Base-by-base conservation (phyloP, 345 rosid species). In the Populus pruinosa region DNA sequence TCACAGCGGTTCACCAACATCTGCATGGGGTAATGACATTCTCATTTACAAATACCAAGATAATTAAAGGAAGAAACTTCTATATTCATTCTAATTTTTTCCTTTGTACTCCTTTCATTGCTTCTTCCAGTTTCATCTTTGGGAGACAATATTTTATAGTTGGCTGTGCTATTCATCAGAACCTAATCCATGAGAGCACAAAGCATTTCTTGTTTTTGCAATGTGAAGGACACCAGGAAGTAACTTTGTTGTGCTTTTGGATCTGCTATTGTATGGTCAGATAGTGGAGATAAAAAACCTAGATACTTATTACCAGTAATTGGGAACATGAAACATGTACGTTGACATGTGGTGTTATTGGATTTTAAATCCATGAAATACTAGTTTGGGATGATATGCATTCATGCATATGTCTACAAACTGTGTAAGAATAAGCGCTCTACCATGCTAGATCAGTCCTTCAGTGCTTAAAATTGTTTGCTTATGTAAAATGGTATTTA, bases 1-100 rank as follows among this genome's bases (percentile, higher is more conserved):
- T 84, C 97, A 1, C 98, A 94, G 82, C 87, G 93, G 69, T 94
- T 94, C 85, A 89, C 91, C 84, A 94, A 94, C 86, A 88, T 93
- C 70, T 94, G 98, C 85, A 83, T 93, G 83, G 97, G 98, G 98
- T 94, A 90, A 86, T 67, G 44, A 47, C 53, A 74, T 75, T 68
- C 27, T 77, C 73, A 38, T 66, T 43, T 72, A 43, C 7, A 47
- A 23, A 66, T 79, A 31, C 56, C 50, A 44, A 13, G 50, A 44
- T 44, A 44, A 44, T 44, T 13, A 14, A 44, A 55, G 50, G 76
- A 29, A 77, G 9, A 77, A 76, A 44, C 50, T 3, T 41, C 44
- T 44, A 44, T 44, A 44, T 14, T 44, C 50, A 44, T 44, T 44
- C 50, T 44, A 13, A 44, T 44, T 44, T 4, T 44, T 44, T 44